Percentiles rank a stretch among this genome's conserved stretches.
phyloP scores from a whole-genome alignment of 176 grass and related monocot species.

The Oryza punctata region DNA sequence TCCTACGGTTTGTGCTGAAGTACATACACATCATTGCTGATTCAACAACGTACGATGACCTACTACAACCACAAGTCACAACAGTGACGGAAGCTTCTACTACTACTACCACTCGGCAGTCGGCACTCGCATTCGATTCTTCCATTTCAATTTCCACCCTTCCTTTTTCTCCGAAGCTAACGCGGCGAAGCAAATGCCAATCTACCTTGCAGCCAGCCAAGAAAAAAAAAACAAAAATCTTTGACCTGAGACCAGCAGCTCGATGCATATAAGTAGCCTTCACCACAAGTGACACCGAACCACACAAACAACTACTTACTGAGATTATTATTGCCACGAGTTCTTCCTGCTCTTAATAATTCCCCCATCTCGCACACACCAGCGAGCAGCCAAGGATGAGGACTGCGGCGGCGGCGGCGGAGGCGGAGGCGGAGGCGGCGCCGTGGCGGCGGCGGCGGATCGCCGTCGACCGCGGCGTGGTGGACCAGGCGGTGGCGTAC shows the following conservation, averaged over 20 bases:
- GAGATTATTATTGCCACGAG: too few species aligned
- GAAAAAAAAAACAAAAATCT: too few species aligned
- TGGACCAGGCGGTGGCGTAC: constrained; percentile 49
- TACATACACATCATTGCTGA: neutral
- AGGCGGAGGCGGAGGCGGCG: neutral
- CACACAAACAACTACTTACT: too few species aligned
- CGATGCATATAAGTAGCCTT: too few species aligned
- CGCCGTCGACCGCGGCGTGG: neutral
- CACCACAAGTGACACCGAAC: too few species aligned
- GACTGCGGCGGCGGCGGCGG: neutral
- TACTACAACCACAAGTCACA: neutral
- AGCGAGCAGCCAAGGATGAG: neutral
- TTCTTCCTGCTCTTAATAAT: too few species aligned
- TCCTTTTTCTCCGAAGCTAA: neutral
- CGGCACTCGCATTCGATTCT: neutral
- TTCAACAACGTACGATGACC: neutral
- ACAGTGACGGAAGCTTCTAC: neutral
- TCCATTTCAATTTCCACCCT: neutral
- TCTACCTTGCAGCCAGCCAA: neutral
- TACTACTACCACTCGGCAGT: too few species aligned
- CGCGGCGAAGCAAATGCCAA: neutral
- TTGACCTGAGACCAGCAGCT: too few species aligned
- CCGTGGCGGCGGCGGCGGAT: neutral
- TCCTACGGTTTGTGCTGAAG: too few species aligned
- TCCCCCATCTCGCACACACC: too few species aligned